A percentile compares a stretch with the other conserved stretches of the same genome.
Evolutionary conservation across 2,329 filamentous ascomycete genomes (phyloP).

Genomic region (Westerdykella ornata): DNA sequence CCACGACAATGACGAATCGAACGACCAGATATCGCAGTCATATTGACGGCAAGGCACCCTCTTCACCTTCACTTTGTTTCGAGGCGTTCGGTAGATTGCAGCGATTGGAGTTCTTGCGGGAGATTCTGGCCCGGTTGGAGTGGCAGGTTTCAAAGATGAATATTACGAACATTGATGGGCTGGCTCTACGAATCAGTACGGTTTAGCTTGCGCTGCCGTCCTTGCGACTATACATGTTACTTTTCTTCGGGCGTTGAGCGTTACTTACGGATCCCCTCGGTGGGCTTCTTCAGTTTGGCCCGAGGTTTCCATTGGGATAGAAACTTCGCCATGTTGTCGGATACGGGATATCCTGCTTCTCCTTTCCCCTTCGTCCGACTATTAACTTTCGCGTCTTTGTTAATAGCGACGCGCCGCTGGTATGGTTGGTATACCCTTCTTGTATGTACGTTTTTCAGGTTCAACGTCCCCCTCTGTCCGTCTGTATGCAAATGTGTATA

Average conservation of each 20-base stretch:
- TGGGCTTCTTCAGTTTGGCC: no score
- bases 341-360: conserved; percentile 4
- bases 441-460: conserved; percentile 23
- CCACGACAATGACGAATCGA: conserved; percentile 29
- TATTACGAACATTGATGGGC: conserved; percentile 9
- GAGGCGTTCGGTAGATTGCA: conserved; percentile 4
- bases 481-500: background rate
- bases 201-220: conserved; percentile 9
- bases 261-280: conserved; percentile 11
- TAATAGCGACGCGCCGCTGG: background rate
- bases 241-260: conserved; percentile 7
- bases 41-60: conserved; percentile 18
- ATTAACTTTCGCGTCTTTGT: no score
- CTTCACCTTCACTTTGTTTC: conserved; percentile 4
- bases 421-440: conserved; percentile 28
- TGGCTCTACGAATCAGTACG: conserved; percentile 9
- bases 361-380: conserved; percentile 5
- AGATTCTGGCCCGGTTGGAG: conserved; percentile 1
- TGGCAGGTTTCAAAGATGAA: conserved; percentile 11
- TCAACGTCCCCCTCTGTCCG: background rate
- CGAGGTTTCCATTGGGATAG: no score
- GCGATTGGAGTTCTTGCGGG: conserved; percentile 4
- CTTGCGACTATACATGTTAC: conserved; percentile 21
- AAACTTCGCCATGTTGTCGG: no score
- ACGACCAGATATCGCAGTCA: conserved; percentile 18